Evolutionary conservation across 2,329 filamentous ascomycete species (phyloP).

Genomic region (Fusarium sp.): DNA sequence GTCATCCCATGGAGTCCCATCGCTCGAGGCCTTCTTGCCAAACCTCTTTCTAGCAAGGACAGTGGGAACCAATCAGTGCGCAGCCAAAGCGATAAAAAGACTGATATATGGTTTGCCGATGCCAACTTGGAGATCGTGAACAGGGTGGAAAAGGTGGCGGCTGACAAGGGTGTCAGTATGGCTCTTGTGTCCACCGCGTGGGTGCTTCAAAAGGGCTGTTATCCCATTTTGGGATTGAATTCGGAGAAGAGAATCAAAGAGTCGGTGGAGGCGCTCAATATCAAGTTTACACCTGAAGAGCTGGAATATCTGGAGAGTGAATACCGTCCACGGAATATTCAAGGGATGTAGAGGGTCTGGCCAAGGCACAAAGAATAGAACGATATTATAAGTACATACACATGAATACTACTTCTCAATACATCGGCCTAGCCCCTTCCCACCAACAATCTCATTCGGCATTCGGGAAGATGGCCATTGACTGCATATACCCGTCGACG

Average conservation of each 20-base stretch:
- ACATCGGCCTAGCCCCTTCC: neutral
- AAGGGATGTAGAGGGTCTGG: conserved; percentile 43
- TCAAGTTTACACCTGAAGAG: conserved; percentile 68
- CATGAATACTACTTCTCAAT: neutral
- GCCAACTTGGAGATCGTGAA: conserved; percentile 50
- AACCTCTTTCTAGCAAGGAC: conserved; percentile 40
- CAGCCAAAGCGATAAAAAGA: conserved; percentile 42
- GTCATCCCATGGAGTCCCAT: conserved; percentile 55
- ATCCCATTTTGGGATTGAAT: conserved; percentile 73
- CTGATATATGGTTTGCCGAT: conserved; percentile 45
- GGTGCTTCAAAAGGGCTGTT: conserved; percentile 66
- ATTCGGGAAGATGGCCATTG: conserved; percentile 34
- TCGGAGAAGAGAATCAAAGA: conserved; percentile 72
- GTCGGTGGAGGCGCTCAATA: conserved; percentile 61
- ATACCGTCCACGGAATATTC: conserved; percentile 67
- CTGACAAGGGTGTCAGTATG: conserved; percentile 70
- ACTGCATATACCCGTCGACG: conserved; percentile 32
- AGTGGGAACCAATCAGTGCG: conserved; percentile 21
- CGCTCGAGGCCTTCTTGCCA: conserved; percentile 50
- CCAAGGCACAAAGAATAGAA: neutral
- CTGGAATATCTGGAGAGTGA: conserved; percentile 71
- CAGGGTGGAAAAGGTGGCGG: conserved; percentile 65
- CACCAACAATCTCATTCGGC: neutral
- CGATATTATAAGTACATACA: neutral
- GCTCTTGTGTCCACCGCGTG: conserved; percentile 75